Base-by-base conservation (phyloP, 192 early-diverging fungal genomes). In the Coemansia sp. region DNA sequence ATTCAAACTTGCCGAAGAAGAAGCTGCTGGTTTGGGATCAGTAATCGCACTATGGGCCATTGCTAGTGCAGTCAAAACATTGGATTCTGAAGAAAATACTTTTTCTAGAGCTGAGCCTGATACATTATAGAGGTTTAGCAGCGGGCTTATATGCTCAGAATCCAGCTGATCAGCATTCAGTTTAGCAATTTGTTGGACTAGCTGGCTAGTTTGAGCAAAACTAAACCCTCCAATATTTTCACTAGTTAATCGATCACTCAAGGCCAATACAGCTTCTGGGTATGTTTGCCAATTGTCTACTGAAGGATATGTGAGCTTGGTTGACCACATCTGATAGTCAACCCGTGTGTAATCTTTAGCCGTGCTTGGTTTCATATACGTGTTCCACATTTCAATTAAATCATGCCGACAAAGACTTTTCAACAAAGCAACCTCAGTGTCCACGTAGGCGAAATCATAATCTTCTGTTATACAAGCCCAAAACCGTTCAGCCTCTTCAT, bases 391-490 rank as follows among this genome's bases (percentile, higher is more conserved):
- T n/a, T 23, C 50, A 1, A 83, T 43, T 41, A 83, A 8, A 35
- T 68, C 66, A 11, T 57, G 52, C 21, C 66, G 64, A 29, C 27
- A 53, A 15, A 83, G 48, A 17, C 4, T 17, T 24, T 41, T 32
- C 5, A 77, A 27, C 1, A 37, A 8, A 2, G 51, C 50, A 1
- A 75, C 51, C 4, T 64, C 62, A 0, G 43, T 15, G 4, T 58
- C 24, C 4, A 41, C 2, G 4, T 85, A 70, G 35, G 90, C 83
- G 83, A 94, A 97, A 50, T 92, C 87, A 69, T 89, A 94, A 6
- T 79, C 76, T 2, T 69, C 78, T 2, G 57, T 43, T 60, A 96
- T 91, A 27, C 84, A 80, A 0, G 14, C 39, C 91, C 90, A 94
- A 24, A 86, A 80, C 17, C 70, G 57, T 1, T 56, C 37, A 9